phyloP scores from a whole-genome alignment of 2,329 filamentous ascomycete species.

The Harringtonia lauricola region DNA sequence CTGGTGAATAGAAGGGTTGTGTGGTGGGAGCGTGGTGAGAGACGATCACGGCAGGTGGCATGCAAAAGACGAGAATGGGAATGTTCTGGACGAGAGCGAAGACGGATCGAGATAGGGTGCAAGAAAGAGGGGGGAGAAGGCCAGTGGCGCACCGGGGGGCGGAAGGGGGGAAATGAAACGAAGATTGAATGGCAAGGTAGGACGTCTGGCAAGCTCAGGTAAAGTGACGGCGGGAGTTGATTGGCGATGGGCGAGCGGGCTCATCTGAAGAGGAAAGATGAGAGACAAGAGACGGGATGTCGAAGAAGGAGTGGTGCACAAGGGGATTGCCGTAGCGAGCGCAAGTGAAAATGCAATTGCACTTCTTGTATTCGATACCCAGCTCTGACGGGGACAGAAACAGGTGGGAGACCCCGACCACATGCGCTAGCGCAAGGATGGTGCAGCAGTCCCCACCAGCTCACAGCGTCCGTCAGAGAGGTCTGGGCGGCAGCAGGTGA shows the following conservation, averaged over 20 bases:
- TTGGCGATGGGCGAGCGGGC: too few species aligned
- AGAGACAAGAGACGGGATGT: too few species aligned
- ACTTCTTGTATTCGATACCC: background rate
- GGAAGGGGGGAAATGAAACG: background rate
- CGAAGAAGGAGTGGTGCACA: too few species aligned
- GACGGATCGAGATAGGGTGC: too few species aligned
- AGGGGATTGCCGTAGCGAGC: too few species aligned
- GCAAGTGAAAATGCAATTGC: background rate
- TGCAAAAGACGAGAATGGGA: background rate
- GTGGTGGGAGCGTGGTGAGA: too few species aligned
- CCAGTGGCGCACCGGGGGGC: background rate
- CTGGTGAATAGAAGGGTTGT: too few species aligned
- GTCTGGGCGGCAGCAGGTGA: constrained; percentile 1
- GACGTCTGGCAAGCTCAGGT: too few species aligned
- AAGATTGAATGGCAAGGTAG: background rate
- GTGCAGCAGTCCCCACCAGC: constrained; percentile 4
- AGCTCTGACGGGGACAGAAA: background rate
- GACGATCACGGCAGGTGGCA: background rate
- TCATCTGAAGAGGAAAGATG: too few species aligned
- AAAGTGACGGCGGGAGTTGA: too few species aligned
- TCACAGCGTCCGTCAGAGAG: background rate
- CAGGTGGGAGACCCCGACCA: background rate
- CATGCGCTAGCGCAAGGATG: background rate
- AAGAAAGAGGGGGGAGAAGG: background rate
- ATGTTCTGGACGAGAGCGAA: background rate